phyloP scores from a whole-genome alignment of 192 early-diverging fungal genomes.

The Podila clonocystis region DNA sequence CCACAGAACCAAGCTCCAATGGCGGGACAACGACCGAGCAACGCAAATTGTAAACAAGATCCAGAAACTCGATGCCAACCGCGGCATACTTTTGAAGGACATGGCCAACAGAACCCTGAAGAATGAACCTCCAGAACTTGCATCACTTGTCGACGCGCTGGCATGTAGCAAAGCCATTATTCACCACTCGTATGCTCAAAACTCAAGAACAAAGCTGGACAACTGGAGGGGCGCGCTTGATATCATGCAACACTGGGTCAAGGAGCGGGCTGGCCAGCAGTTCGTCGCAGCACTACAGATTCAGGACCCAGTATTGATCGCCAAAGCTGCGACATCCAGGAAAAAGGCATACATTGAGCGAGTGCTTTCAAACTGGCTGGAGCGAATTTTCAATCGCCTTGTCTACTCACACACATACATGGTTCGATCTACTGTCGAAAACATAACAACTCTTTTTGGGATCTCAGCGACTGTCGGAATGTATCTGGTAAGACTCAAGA shows the following conservation, averaged over 20 bases:
- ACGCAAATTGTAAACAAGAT: neutral
- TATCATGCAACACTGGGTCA: conserved; percentile 25
- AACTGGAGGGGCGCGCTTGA: conserved; percentile 30
- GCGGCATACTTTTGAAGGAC: conserved; percentile 2
- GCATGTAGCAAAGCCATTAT: conserved; percentile 30
- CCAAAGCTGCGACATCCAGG: neutral
- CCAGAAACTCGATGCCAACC: neutral
- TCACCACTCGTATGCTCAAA: neutral
- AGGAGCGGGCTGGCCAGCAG: neutral
- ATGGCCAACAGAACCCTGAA: conserved; percentile 13
- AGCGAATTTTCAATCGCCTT: conserved; percentile 17
- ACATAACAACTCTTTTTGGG: conserved; percentile 19
- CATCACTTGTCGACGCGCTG: conserved; percentile 24
- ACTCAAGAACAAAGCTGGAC: conserved; percentile 1
- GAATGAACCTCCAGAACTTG: neutral
- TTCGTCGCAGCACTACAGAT: no score
- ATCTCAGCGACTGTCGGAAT: conserved; percentile 20
- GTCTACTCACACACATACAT: conserved; percentile 39
- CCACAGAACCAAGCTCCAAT: conserved; percentile 12
- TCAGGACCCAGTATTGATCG: neutral
- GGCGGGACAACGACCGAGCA: neutral
- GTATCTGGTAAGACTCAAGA: conserved; percentile 26
- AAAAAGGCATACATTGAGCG: conserved; percentile 9
- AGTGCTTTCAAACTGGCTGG: conserved; percentile 9
- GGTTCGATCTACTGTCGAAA: conserved; percentile 32